Evolutionary conservation across 2,329 filamentous ascomycete genomes (phyloP), one percentile per base, ranked within the genome.

Genomic region (Fusarium staphyleae): DNA sequence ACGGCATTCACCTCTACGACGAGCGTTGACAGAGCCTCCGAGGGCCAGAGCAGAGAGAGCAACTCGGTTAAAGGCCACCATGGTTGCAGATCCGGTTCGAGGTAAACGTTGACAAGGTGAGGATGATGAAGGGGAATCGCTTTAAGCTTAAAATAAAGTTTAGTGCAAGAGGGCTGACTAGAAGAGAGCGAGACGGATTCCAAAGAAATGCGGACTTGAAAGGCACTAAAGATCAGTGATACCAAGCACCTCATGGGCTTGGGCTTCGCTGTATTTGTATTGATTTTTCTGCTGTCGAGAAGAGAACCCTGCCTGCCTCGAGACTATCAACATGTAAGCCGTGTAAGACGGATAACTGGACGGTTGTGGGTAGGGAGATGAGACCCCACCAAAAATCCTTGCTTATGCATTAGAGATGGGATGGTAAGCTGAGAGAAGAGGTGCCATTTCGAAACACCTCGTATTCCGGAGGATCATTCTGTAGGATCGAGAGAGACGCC

Each of bases 31-130:
- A 11, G 50, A 52, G 28, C 42, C 40, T 18, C 45, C 48, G 22
- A 65, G 46, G 30, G 60, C 50, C 12, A 66, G 39, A n/a, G 56
- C 43, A 34, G 41, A 34, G 30, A 66, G 32, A 30, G 46, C 50
- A 26, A 63, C 14, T n/a, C 29, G 50, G 14, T 48, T 54, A n/a
- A 63, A 26, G 11, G 45, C 40, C 26, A 65, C 54, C 64, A 67
- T 67, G 51, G 10, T 55, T 26, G 28, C 8, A 13, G 33, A 43
- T 47, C 4, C 15, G 15, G 24, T n/a, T 14, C 19, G 5, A 14
- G 36, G 12, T 34, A 29, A 34, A 41, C 32, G 29, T 14, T 12
- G 9, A 34, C 3, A 24, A 14, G 33, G 15, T 47, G 26, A 18
- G n/a, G 19, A 45, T 13, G 28, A 11, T 30, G 5, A 30, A 6